Evolutionary conservation across 495 filamentous ascomycete genomes (phyloP), one percentile per base, ranked within the genome.

Genomic region (Neurospora sp.): DNA sequence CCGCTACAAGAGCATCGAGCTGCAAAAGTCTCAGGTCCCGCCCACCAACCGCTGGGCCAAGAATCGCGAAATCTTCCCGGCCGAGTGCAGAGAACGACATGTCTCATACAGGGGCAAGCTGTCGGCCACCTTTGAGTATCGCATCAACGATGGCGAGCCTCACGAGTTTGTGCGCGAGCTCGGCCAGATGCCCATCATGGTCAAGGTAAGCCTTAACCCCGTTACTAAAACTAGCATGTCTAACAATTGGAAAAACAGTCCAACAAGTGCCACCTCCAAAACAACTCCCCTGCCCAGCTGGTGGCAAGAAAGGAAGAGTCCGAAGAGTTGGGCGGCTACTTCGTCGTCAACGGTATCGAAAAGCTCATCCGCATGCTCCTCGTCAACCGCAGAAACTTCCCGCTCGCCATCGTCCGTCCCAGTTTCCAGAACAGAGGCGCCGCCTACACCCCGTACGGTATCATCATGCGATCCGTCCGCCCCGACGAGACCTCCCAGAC

Each of bases 401-500:
- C 96, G 45, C 92, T 98, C 87, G 95, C 95, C 39, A 97, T 98
- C 78, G 87, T 92, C 73, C 92, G 96, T 74, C 89, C 91, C 42
- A 97, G 94, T 65, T 98, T 97, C 84, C 84, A 87, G 70, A 92
- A 91, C 74, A 88, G 96, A 83, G 96, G 96, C 61, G 84, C 90
- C 61, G 84, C 90, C 70, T 99, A 97, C 83, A 94, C 94, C 37
- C 91, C 91, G 73, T 95, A 88, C 76, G 96, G 93, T 85, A 90
- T 98, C 44, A 91, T 97, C 75, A 90, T 97, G 73, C 90, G 96
- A 82, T 96, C 91, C 14, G 94, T 97, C 39, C 89, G 96, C 53
- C 95, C 94, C 10, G 96, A 99, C 78, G 94, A 99, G 82, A 97
- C 94, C 20, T 97, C 95, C 16, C 96, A 98, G 79, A 98, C 95